These are phyloP conservation scores for Coffea canephora DNA, from an alignment of 257 asterid species.

Conservation along the genomic window DNA sequence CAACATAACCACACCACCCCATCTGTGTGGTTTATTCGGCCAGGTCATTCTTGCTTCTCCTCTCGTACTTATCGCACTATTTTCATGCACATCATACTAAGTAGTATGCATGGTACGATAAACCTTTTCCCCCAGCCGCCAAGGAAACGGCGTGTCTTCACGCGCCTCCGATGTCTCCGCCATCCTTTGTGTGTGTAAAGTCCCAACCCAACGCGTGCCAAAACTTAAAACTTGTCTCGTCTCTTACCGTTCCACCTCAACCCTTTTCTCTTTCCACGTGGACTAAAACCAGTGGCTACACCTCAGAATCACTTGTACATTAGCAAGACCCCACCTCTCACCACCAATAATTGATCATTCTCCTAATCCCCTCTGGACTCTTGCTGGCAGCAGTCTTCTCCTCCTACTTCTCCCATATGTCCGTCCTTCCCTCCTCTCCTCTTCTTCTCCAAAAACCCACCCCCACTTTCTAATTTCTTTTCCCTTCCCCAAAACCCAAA, in stretches of 20 bases:
- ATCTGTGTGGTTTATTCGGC: not conserved
- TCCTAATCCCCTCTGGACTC: constrained; percentile 49
- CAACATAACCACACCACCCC: too few relatives aligned
- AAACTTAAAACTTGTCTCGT: not conserved
- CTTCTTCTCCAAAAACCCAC: not conserved
- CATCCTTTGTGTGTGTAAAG: too few relatives aligned
- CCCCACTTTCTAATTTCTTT: constrained; percentile 7
- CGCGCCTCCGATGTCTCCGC: not conserved
- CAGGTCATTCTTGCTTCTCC: not conserved
- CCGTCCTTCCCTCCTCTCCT: constrained; percentile 6
- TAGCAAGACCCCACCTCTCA: constrained; percentile 11
- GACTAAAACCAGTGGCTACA: constrained; percentile 13
- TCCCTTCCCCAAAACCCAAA: not conserved
- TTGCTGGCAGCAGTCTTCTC: constrained; percentile 44
- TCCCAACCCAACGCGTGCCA: constrained; percentile 11
- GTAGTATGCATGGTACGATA: too few relatives aligned
- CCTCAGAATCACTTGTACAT: not conserved
- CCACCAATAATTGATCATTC: constrained; percentile 61
- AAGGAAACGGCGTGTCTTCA: constrained; percentile 5
- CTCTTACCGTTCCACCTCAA: not conserved
- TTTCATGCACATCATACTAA: constrained; percentile 33
- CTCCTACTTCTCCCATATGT: constrained; percentile 8
- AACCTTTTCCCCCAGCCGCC: not conserved
- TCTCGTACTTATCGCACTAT: constrained; percentile 31
- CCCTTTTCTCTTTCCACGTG: not conserved